Base-by-base conservation (phyloP, 1,139 yeast species). In the Candida glucosophila region DNA sequence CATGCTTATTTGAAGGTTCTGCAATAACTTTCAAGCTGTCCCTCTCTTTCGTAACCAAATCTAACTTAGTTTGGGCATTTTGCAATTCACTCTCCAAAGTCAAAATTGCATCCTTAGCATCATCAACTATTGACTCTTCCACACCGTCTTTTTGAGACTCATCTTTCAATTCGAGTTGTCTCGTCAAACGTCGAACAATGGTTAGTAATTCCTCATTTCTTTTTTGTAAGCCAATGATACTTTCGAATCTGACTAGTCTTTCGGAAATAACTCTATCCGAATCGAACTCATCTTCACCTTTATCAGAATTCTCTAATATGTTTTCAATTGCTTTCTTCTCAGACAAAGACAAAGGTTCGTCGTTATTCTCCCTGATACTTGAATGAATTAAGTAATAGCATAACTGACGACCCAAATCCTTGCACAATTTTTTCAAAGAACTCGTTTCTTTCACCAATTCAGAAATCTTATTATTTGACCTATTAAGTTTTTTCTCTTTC, bases 341-440 rank as follows among this genome's bases (percentile, higher is more conserved):
- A 15, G 64, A 61, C 1, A 67, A 53, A 6, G 75, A 58, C 18
- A 82, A 55, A 5, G 86, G 81, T 19, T 69, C 69, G 19, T 61
- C 67, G 19, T 65, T 53, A 15, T 54, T 54, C 14, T 67, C 70
- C 24, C 75, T 63, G 8, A 73, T 59, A 29, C 78, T 70, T 5
- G 77, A 62, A 43, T 83, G 88, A 8, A 79, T 69, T 26, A 88
- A 60, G 25, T 85, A 62, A 29, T 67, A 69, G 38, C 83, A 83
- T 11, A 90, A 68, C 47, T 90, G 97, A 22, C 78, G 71, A 6
- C 92, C 82, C 20, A 86, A 58, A 41, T 88, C 96, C 19, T 65
- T 56, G 27, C 78, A 70, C 37, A 80, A 74, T 35, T 67, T 71
- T 30, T 64, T 63, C 14, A 23, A 15, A 11, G 25, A 15, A 8